Evolutionary conservation across 2,329 filamentous ascomycete genomes (phyloP).

Genomic region (Lasiodiplodia theobromae): DNA sequence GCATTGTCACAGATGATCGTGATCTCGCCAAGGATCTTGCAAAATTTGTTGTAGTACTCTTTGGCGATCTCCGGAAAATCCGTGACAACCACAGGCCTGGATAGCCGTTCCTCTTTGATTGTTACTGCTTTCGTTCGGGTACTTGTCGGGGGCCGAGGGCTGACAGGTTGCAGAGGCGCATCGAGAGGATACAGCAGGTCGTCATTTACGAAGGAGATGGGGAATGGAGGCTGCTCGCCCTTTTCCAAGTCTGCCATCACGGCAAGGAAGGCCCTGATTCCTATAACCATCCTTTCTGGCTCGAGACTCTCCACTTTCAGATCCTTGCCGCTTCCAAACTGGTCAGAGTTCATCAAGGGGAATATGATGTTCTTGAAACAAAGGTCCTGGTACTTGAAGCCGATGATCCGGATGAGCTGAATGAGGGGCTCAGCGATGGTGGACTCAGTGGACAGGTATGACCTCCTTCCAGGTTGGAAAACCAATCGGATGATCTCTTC

Average conservation of each 20-base stretch:
- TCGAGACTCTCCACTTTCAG: constrained; percentile 91
- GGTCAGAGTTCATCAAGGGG: constrained; percentile 88
- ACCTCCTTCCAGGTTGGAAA: constrained; percentile 79
- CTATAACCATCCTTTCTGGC: constrained; percentile 96
- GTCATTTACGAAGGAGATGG: constrained; percentile 66
- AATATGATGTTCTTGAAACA: constrained; percentile 95
- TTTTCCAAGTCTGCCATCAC: constrained; percentile 94
- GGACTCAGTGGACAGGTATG: constrained; percentile 81
- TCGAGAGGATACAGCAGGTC: constrained; percentile 50
- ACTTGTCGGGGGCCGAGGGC: constrained; percentile 43
- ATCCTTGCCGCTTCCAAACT: constrained; percentile 79
- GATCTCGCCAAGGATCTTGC: constrained; percentile 93
- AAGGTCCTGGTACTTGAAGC: constrained; percentile 90
- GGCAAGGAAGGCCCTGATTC: constrained; percentile 89
- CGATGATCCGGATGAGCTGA: constrained; percentile 92
- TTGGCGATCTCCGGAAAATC: constrained; percentile 77
- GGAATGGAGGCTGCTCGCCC: constrained; percentile 84
- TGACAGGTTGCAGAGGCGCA: constrained; percentile 40
- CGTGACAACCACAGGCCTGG: constrained; percentile 65
- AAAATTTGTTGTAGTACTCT: constrained; percentile 89
- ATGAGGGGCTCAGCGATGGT: constrained; percentile 89
- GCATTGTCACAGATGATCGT: constrained; percentile 96
- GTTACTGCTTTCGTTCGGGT: constrained; percentile 46
- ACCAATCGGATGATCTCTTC: constrained; percentile 89
- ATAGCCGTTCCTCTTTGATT: constrained; percentile 69